These are phyloP conservation scores for Alternaria ventricosa DNA, from an alignment of 2,329 filamentous ascomycete species.

Conservation along the genomic window DNA sequence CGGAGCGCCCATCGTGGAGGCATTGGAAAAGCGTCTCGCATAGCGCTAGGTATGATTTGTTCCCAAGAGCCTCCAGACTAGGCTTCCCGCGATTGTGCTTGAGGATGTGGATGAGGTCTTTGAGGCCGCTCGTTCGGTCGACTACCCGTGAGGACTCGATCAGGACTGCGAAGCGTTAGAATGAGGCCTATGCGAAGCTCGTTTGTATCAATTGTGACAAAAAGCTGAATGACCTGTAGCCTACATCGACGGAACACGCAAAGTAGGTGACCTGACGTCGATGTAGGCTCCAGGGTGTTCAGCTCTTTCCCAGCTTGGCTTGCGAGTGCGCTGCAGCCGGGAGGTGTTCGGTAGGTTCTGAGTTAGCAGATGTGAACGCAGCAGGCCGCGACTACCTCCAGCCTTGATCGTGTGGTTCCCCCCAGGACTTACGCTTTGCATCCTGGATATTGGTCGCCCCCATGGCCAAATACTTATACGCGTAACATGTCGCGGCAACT, in stretches of 20 bases:
- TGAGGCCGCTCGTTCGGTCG: conserved; percentile 59
- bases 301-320: not conserved
- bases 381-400: not conserved
- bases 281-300: not conserved
- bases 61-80: conserved; percentile 61
- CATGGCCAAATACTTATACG: conserved; percentile 27
- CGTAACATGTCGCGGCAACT: not conserved
- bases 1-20: conserved; percentile 70
- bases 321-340: not conserved
- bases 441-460: conserved; percentile 44
- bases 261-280: not conserved
- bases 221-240: not conserved
- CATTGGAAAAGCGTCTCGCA: conserved; percentile 81
- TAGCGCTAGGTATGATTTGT: conserved; percentile 81
- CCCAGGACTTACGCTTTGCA: conserved; percentile 37
- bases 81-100: conserved; percentile 58
- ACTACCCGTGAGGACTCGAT: conserved; percentile 40
- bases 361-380: not conserved
- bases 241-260: not conserved
- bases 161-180: conserved; percentile 33
- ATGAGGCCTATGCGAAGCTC: not conserved
- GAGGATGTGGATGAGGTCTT: conserved; percentile 63
- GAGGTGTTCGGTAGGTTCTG: not conserved
- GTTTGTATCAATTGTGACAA: not conserved
- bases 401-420: not conserved